Evolutionary conservation across 108 stramenopile genomes (phyloP).

Genomic region (Cyclotella choctawhatcheeana): DNA sequence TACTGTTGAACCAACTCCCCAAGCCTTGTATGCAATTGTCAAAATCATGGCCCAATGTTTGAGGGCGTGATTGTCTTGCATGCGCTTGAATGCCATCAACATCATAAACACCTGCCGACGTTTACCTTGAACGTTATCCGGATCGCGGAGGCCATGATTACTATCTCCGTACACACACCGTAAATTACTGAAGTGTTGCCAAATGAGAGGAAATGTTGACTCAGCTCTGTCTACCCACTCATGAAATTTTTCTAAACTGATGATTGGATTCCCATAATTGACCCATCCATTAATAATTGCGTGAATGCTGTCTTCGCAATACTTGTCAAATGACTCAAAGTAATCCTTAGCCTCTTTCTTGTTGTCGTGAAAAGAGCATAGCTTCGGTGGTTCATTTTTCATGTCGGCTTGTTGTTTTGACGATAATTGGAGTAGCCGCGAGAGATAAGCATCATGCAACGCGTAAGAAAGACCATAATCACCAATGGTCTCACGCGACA

Average conservation of each 20-base stretch:
- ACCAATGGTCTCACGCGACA: not conserved
- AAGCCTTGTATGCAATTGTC: not conserved
- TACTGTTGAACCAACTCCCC: not conserved
- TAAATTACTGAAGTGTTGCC: not conserved
- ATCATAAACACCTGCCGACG: not conserved
- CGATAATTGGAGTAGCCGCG: not conserved
- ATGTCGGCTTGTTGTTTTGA: no score
- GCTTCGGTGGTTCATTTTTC: not conserved
- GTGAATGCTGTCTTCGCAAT: not conserved
- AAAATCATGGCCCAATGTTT: constrained; percentile 8
- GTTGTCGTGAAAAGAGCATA: not conserved
- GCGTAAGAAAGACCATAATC: not conserved
- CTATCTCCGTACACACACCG: not conserved
- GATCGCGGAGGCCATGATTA: not conserved
- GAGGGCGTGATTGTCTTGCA: not conserved
- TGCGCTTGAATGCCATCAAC: not conserved
- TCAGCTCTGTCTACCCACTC: not conserved
- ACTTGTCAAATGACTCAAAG: not conserved
- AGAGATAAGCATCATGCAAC: not conserved
- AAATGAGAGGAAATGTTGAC: not conserved
- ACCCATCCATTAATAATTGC: not conserved
- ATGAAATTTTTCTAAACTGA: not conserved
- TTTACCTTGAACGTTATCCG: not conserved
- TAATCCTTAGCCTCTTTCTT: not conserved
- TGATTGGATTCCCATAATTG: not conserved